Conservation (phyloP, 2,329 filamentous ascomycete species). For the Emmonsiellopsis sp. region DNA sequence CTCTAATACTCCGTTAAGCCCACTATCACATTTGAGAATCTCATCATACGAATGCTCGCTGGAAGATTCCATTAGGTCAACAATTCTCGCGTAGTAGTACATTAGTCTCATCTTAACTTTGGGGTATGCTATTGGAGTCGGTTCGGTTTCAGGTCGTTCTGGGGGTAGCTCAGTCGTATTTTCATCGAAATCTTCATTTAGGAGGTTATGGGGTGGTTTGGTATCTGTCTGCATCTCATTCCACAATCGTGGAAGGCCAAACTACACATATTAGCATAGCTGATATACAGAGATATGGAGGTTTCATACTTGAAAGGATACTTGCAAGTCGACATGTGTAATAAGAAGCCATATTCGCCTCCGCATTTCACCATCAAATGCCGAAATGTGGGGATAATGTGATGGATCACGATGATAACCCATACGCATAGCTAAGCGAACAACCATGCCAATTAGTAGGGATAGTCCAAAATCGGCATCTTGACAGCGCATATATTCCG, state of each 20-base stretch:
- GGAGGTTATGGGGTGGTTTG: constrained; percentile 29
- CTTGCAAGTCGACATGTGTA: constrained; percentile 28
- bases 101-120: constrained; percentile 7
- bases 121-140: constrained; percentile 14
- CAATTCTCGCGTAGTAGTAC: constrained; percentile 9
- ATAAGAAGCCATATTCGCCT: constrained; percentile 26
- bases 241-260: constrained; percentile 30
- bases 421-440: constrained; percentile 27
- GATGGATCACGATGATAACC: constrained; percentile 35
- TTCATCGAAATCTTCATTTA: constrained; percentile 32
- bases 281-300: neutral
- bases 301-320: constrained; percentile 23
- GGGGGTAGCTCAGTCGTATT: constrained; percentile 21
- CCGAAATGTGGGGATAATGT: constrained; percentile 24
- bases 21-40: constrained; percentile 13
- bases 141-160: constrained; percentile 17
- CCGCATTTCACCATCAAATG: constrained; percentile 28
- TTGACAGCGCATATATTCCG: constrained; percentile 15
- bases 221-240: constrained; percentile 30
- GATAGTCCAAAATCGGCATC: constrained; percentile 16
- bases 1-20: constrained; percentile 13
- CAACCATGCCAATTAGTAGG: constrained; percentile 19
- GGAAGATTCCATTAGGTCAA: constrained; percentile 9
- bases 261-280: neutral
- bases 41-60: constrained; percentile 10